These are phyloP conservation scores for Oemleria cerasiformis DNA, from an alignment of 306 rosid species.

Conservation along the genomic window DNA sequence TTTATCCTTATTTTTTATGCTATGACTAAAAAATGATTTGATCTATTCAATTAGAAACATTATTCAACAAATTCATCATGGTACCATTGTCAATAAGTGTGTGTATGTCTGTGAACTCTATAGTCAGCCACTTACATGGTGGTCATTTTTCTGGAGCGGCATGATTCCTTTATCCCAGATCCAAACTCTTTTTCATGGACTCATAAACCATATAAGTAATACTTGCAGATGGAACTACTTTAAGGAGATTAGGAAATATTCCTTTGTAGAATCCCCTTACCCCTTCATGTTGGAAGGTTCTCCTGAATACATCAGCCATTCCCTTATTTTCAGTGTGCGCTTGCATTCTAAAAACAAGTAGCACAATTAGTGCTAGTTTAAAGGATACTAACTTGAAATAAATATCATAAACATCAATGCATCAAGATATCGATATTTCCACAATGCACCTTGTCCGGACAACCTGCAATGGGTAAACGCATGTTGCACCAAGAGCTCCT, in stretches of 20 bases:
- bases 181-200: slow-evolving; percentile 65
- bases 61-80: slow-evolving; percentile 43
- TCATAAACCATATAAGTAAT: slow-evolving; percentile 82
- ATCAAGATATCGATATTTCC: slow-evolving; percentile 15
- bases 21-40: slow-evolving; percentile 34
- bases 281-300: slow-evolving; percentile 71
- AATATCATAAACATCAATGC: slow-evolving; percentile 19
- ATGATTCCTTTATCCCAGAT: slow-evolving; percentile 48
- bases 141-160: slow-evolving; percentile 15
- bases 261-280: slow-evolving; percentile 81
- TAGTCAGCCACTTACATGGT: slow-evolving; percentile 37
- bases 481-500: slow-evolving; percentile 91
- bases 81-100: slow-evolving; percentile 17
- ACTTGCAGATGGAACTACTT: slow-evolving; percentile 89
- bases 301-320: slow-evolving; percentile 73
- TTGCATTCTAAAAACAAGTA: slow-evolving; percentile 66
- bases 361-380: slow-evolving; percentile 19
- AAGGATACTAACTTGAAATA: slow-evolving; percentile 16
- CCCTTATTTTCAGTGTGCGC: slow-evolving; percentile 61
- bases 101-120: slow-evolving; percentile 22
- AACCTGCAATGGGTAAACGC: slow-evolving; percentile 88
- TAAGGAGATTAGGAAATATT: slow-evolving; percentile 74
- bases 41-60: slow-evolving; percentile 35
- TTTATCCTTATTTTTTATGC: no score
- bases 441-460: slow-evolving; percentile 69